phyloP scores from a whole-genome alignment of 106 monocot species.

The Dactylorhiza incarnata region DNA sequence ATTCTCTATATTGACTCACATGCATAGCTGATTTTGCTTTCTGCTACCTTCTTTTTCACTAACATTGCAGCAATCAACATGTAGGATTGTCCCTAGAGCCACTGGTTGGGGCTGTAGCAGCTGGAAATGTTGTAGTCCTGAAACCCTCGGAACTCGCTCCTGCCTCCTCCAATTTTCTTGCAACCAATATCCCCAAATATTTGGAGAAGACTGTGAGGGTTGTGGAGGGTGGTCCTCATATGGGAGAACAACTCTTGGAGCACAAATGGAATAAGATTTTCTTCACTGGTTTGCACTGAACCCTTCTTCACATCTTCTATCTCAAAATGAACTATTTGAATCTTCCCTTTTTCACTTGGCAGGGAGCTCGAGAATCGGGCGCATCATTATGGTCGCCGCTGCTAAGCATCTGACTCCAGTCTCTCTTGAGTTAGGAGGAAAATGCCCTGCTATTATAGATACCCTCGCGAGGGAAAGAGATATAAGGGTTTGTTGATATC shows the following conservation, averaged over 20 bases:
- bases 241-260: constrained; percentile 52
- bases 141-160: constrained; percentile 79
- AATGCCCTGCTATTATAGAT: constrained; percentile 84
- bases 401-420: constrained; percentile 92
- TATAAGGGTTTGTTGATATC: constrained; percentile 27
- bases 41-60: background rate
- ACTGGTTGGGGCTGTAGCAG: constrained; percentile 71
- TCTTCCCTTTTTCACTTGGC: background rate
- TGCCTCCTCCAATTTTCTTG: constrained; percentile 45
- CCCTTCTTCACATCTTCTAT: background rate
- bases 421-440: constrained; percentile 77
- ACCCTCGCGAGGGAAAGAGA: constrained; percentile 31
- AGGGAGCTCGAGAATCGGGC: constrained; percentile 57
- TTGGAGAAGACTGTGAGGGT: constrained; percentile 68
- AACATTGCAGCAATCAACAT: background rate
- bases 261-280: constrained; percentile 71
- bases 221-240: constrained; percentile 42
- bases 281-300: constrained; percentile 43
- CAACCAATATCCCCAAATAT: constrained; percentile 40
- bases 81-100: constrained; percentile 78
- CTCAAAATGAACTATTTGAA: background rate
- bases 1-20: no score
- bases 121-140: constrained; percentile 65
- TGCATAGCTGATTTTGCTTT: background rate
- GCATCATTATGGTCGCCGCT: constrained; percentile 67